Evolutionary conservation across 2,329 filamentous ascomycete species (phyloP).

Genomic region (Fusarium compactum): DNA sequence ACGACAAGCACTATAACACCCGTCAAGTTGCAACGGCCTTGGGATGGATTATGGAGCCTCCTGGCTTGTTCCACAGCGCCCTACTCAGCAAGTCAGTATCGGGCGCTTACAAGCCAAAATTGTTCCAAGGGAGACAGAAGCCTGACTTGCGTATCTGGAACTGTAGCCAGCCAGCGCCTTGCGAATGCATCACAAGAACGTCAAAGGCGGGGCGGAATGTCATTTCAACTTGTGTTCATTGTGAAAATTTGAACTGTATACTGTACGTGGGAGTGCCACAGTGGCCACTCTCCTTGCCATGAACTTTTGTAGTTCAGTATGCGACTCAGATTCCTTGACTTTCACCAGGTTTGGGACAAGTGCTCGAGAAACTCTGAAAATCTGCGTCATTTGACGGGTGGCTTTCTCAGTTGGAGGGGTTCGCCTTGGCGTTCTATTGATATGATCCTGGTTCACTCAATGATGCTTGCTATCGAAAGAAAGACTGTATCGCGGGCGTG

Average conservation of each 20-base stretch:
- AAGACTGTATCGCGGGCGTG: background rate
- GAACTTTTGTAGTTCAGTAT: conserved; percentile 30
- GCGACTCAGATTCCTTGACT: conserved; percentile 11
- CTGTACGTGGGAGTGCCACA: conserved; percentile 3
- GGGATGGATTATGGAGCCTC: conserved; percentile 3
- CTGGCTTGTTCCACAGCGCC: conserved; percentile 7
- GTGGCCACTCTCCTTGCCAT: background rate
- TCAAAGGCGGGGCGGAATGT: conserved; percentile 27
- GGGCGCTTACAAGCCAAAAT: background rate
- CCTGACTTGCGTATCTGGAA: conserved; percentile 12
- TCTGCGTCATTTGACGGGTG: conserved; percentile 25
- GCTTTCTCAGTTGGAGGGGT: background rate
- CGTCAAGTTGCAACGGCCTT: conserved; percentile 6
- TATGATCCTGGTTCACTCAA: conserved; percentile 1
- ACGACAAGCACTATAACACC: conserved; percentile 1
- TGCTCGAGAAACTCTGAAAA: conserved; percentile 3
- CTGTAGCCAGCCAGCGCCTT: conserved; percentile 40
- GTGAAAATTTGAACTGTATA: conserved; percentile 3
- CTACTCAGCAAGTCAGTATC: conserved; percentile 10
- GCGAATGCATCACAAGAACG: conserved; percentile 18
- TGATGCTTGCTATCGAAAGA: background rate
- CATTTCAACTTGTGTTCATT: conserved; percentile 11
- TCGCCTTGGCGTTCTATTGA: conserved; percentile 2
- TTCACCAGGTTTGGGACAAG: background rate
- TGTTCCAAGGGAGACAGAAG: conserved; percentile 3